phyloP scores from a whole-genome alignment of 139 green algal species.

The Tetradesmus lagerheimii region DNA sequence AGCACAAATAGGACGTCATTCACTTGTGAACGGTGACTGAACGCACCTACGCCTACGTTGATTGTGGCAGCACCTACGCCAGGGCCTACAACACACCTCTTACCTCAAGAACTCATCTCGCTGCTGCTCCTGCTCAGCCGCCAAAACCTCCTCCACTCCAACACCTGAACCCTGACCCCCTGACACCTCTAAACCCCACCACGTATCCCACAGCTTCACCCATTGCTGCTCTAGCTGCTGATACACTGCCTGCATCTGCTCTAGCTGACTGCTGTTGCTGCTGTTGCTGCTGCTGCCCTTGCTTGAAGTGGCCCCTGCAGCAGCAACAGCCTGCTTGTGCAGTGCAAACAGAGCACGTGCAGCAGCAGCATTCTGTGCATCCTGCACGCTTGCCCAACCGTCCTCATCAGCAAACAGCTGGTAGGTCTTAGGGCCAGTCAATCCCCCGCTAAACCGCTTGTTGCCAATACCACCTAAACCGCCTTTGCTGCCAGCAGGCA shows the following conservation, averaged over 20 bases:
- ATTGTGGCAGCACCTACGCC: no score
- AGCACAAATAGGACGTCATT: no score
- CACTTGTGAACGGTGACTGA: no score
- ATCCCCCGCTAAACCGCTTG: neutral
- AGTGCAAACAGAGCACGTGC: conserved; percentile 75
- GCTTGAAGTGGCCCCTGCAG: conserved; percentile 6
- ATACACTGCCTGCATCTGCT: neutral
- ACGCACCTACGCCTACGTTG: no score
- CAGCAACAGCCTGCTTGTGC: conserved; percentile 23
- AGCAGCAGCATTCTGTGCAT: conserved; percentile 91
- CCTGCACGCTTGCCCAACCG: conserved; percentile 51
- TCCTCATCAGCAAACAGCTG: conserved; percentile 50
- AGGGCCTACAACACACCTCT: no score
- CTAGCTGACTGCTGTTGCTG: neutral
- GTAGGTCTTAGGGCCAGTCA: conserved; percentile 19
- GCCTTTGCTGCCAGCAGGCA: neutral
- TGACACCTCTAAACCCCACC: conserved; percentile 46
- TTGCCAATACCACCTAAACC: neutral
- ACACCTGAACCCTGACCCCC: neutral
- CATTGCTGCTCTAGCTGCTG: conserved; percentile 47
- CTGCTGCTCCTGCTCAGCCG: conserved; percentile 51
- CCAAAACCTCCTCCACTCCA: conserved; percentile 51
- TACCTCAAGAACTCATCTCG: conserved; percentile 26
- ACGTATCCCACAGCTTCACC: conserved; percentile 68
- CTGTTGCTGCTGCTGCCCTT: conserved; percentile 22